These are phyloP conservation scores for Russula sp. DNA, from an alignment of 768 basidiomycete genomes.

Conservation along the genomic window DNA sequence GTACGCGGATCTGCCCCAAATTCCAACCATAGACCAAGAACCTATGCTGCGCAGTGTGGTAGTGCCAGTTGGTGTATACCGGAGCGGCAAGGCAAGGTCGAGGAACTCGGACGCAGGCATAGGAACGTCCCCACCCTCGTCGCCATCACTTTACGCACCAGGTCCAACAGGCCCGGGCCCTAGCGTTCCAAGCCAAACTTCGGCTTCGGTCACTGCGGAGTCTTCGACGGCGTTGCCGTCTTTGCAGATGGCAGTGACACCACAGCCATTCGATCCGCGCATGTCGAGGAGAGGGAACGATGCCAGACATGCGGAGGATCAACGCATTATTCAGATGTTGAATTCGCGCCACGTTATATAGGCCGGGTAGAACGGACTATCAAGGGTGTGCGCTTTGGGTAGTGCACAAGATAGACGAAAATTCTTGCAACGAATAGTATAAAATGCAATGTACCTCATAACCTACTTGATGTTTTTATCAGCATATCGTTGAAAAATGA, in stretches of 20 bases:
- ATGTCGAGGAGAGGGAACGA: constrained; percentile 37
- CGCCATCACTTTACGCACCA: constrained; percentile 33
- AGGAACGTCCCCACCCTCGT: constrained; percentile 31
- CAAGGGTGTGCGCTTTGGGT: not conserved
- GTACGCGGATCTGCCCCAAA: constrained; percentile 40
- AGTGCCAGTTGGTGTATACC: constrained; percentile 43
- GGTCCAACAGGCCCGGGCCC: constrained; percentile 30
- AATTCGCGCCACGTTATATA: constrained; percentile 44
- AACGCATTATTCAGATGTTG: constrained; percentile 58
- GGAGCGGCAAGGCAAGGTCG: constrained; percentile 43
- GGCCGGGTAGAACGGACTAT: constrained; percentile 9
- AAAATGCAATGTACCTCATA: constrained; percentile 21
- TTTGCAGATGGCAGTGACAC: constrained; percentile 40
- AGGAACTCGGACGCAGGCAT: constrained; percentile 37
- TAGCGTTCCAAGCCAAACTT: constrained; percentile 26
- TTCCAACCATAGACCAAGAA: constrained; percentile 42
- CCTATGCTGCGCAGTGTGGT: constrained; percentile 37
- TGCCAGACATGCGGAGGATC: constrained; percentile 52
- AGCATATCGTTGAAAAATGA: constrained; percentile 1
- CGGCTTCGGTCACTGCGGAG: constrained; percentile 26
- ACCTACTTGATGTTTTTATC: constrained; percentile 24
- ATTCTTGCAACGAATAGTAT: constrained; percentile 19
- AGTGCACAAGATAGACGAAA: not conserved
- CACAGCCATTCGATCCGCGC: constrained; percentile 33
- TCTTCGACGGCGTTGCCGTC: constrained; percentile 40